These are phyloP conservation scores for Microbotryum lychnidis-dioicae DNA, from an alignment of 1,284 basidiomycete species.

Conservation along the genomic window DNA sequence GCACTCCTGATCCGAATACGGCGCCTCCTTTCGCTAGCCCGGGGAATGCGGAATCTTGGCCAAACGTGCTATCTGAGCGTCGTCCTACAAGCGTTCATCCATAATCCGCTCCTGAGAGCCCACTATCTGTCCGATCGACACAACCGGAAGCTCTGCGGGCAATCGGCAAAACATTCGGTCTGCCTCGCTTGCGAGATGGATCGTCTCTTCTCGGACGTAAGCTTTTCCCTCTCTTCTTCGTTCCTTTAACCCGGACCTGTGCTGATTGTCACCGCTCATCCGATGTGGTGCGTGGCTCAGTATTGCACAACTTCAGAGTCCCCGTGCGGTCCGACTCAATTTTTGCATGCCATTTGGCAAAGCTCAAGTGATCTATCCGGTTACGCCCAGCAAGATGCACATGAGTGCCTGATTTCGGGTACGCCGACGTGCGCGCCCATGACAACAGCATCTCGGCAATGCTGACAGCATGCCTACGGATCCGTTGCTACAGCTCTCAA, in stretches of 20 bases:
- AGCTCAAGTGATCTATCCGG: slow-evolving; percentile 73
- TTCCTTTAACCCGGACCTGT: not conserved
- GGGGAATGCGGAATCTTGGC: slow-evolving; percentile 83
- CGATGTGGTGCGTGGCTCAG: slow-evolving; percentile 42
- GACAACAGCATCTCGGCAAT: not conserved
- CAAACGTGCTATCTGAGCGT: slow-evolving; percentile 94
- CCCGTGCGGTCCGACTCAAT: slow-evolving; percentile 73
- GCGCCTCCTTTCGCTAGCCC: slow-evolving; percentile 39
- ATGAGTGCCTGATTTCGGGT: slow-evolving; percentile 51
- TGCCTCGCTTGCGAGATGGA: slow-evolving; percentile 97
- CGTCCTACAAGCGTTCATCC: slow-evolving; percentile 82
- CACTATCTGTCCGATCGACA: slow-evolving; percentile 86
- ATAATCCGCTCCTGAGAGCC: slow-evolving; percentile 83
- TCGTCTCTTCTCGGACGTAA: slow-evolving; percentile 73
- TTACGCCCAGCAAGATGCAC: slow-evolving; percentile 88
- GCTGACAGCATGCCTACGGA: slow-evolving; percentile 37
- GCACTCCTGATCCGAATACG: not conserved
- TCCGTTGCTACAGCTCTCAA: slow-evolving; percentile 59
- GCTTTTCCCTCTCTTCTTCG: not conserved
- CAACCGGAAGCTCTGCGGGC: slow-evolving; percentile 54
- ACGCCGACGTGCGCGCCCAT: not conserved
- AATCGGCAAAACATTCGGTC: slow-evolving; percentile 46
- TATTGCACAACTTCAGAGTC: slow-evolving; percentile 60
- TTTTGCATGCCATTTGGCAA: slow-evolving; percentile 81
- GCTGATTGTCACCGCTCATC: not conserved